A percentile compares a stretch with the other conserved stretches of the same genome.
Evolutionary conservation across 768 basidiomycete genomes (phyloP).

Genomic region (Agrocybe chaxingu): DNA sequence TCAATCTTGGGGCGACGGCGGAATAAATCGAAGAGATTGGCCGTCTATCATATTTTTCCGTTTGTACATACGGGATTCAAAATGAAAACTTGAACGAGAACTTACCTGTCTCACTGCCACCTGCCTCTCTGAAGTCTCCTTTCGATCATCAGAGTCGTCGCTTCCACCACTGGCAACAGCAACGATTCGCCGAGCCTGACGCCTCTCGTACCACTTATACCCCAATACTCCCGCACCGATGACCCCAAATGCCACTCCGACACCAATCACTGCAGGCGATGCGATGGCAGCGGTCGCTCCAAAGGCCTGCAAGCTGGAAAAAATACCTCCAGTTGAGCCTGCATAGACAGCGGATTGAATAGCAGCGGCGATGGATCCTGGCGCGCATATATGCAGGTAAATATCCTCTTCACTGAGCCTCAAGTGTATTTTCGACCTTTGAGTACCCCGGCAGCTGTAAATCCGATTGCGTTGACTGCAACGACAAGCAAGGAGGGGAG

Average conservation of each 20-base stretch:
- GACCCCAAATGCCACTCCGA: not conserved
- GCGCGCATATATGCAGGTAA: too few relatives aligned
- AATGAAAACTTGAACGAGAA: too few relatives aligned
- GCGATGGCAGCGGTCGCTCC: conserved; percentile 12
- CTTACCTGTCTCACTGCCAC: too few relatives aligned
- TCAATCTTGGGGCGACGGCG: too few relatives aligned
- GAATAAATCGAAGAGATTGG: too few relatives aligned
- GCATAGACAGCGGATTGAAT: conserved; percentile 9
- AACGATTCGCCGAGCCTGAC: not conserved
- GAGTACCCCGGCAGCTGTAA: conserved; percentile 8
- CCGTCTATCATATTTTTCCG: too few relatives aligned
- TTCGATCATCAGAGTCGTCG: too few relatives aligned
- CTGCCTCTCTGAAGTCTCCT: too few relatives aligned
- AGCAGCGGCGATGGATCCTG: conserved; percentile 8
- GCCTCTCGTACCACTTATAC: not conserved
- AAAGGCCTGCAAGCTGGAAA: conserved; percentile 11
- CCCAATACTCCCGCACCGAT: conserved; percentile 1
- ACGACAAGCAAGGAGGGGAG: conserved; percentile 10
- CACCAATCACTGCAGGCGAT: not conserved
- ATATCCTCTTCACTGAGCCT: too few relatives aligned
- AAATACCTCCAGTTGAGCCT: conserved; percentile 3
- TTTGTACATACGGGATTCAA: too few relatives aligned
- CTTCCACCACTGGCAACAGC: not conserved
- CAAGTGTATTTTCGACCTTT: not conserved
- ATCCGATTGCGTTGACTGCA: conserved; percentile 11